Conservation (phyloP, 2,329 filamentous ascomycete genomes). For the Penicillium fuscoglaucum region DNA sequence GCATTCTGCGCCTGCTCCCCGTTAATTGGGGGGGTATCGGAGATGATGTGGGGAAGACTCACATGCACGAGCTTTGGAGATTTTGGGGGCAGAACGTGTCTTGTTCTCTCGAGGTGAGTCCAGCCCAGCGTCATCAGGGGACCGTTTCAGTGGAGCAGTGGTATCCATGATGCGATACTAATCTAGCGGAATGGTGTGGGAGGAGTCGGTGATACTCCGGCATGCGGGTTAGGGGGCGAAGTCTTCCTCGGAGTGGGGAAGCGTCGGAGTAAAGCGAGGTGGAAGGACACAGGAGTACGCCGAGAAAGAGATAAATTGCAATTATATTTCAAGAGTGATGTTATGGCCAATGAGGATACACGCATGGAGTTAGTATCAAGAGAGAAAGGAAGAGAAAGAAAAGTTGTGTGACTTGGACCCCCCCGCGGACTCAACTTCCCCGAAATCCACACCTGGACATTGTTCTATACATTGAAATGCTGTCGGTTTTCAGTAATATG, state of each 20-base stretch:
- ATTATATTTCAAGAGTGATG: background rate
- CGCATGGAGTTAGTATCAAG: background rate
- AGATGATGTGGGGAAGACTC: constrained; percentile 22
- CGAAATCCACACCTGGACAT: background rate
- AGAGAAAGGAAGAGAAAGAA: background rate
- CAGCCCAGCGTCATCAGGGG: constrained; percentile 38
- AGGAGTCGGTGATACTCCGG: constrained; percentile 26
- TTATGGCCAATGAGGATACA: background rate
- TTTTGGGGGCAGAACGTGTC: constrained; percentile 33
- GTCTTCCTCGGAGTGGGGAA: constrained; percentile 17
- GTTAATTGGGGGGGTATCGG: constrained; percentile 3
- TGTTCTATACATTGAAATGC: background rate
- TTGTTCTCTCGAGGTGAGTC: constrained; percentile 32
- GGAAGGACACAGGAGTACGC: background rate
- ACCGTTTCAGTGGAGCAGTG: constrained; percentile 37
- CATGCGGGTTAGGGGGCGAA: constrained; percentile 21
- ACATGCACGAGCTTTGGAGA: constrained; percentile 47
- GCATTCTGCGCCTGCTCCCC: constrained; percentile 48
- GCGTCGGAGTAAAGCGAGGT: background rate
- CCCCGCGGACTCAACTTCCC: constrained; percentile 1
- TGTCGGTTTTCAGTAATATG: background rate
- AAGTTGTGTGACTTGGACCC: constrained; percentile 3
- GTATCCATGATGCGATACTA: constrained; percentile 20
- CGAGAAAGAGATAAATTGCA: background rate
- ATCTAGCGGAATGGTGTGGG: background rate